Evolutionary conservation across 2,329 filamentous ascomycete genomes (phyloP).

Genomic region (Chaetoscypha palmicola): DNA sequence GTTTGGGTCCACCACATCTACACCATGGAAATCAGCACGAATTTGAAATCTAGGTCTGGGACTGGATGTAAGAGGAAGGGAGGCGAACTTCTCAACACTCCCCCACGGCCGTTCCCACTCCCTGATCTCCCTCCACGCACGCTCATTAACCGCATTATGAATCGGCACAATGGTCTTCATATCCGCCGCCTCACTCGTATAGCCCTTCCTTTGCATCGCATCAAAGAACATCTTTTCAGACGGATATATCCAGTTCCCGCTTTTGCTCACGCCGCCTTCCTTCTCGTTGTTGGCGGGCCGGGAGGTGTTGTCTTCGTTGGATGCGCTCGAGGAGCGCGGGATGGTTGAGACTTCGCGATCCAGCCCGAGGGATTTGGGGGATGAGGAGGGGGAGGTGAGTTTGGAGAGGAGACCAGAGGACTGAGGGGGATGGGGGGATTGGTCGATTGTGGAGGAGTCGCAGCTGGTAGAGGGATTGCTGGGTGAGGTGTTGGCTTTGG

Average conservation of each 20-base stretch:
- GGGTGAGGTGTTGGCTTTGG: slow-evolving; percentile 25
- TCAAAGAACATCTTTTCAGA: slow-evolving; percentile 98
- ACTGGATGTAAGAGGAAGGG: neutral
- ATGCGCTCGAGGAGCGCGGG: slow-evolving; percentile 50
- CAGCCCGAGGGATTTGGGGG: slow-evolving; percentile 43
- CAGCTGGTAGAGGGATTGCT: slow-evolving; percentile 29
- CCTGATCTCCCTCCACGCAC: slow-evolving; percentile 88
- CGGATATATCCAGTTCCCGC: slow-evolving; percentile 95
- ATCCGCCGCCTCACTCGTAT: slow-evolving; percentile 62
- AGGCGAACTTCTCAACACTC: slow-evolving; percentile 47
- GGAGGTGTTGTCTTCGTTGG: slow-evolving; percentile 34
- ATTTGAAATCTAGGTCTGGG: too few species aligned
- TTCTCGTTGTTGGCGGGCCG: slow-evolving; percentile 67
- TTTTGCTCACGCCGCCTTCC: slow-evolving; percentile 61
- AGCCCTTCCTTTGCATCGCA: slow-evolving; percentile 85
- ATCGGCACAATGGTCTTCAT: slow-evolving; percentile 94
- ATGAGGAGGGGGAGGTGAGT: slow-evolving; percentile 7
- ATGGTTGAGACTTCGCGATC: slow-evolving; percentile 75
- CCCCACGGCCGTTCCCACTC: slow-evolving; percentile 72
- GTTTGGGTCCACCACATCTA: slow-evolving; percentile 67
- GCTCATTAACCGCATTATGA: slow-evolving; percentile 97
- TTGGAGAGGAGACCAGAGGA: slow-evolving; percentile 19
- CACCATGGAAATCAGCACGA: too few species aligned
- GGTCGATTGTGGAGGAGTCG: slow-evolving; percentile 31
- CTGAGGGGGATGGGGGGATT: slow-evolving; percentile 32